phyloP scores from a whole-genome alignment of 2,329 filamentous ascomycete genomes.

The Fusarium sp. region DNA sequence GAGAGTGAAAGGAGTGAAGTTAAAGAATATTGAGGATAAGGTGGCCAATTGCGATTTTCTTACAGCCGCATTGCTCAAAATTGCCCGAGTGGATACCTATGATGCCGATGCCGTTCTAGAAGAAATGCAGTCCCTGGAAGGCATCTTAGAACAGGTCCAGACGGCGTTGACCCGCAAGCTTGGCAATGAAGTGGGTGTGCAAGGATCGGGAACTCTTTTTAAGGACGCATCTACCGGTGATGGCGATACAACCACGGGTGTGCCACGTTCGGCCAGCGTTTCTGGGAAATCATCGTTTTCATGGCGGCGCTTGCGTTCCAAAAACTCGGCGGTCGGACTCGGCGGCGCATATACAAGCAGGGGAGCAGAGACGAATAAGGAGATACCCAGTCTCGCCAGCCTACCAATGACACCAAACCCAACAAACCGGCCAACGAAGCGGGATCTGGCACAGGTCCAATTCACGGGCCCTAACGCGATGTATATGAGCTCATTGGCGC shows the following conservation, averaged over 20 bases:
- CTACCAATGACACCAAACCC: constrained; percentile 79
- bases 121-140: constrained; percentile 92
- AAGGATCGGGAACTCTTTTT: constrained; percentile 78
- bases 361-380: constrained; percentile 45
- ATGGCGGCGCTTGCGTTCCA: constrained; percentile 89
- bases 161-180: constrained; percentile 80
- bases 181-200: constrained; percentile 90
- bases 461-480: constrained; percentile 87
- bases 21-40: constrained; percentile 93
- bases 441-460: constrained; percentile 73
- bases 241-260: constrained; percentile 53
- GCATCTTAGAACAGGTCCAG: constrained; percentile 87
- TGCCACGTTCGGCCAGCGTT: constrained; percentile 69
- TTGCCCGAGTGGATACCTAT: constrained; percentile 84
- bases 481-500: constrained; percentile 92
- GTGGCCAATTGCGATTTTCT: constrained; percentile 90
- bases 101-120: constrained; percentile 93
- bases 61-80: constrained; percentile 86
- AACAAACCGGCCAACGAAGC: constrained; percentile 75
- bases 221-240: constrained; percentile 71
- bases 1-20: constrained; percentile 92
- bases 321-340: constrained; percentile 79
- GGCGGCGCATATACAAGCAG: constrained; percentile 59
- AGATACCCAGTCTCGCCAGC: constrained; percentile 69
- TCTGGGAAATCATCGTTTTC: constrained; percentile 81